Conservation (phyloP, 441 rosid genomes). For the Erodium texanum region DNA sequence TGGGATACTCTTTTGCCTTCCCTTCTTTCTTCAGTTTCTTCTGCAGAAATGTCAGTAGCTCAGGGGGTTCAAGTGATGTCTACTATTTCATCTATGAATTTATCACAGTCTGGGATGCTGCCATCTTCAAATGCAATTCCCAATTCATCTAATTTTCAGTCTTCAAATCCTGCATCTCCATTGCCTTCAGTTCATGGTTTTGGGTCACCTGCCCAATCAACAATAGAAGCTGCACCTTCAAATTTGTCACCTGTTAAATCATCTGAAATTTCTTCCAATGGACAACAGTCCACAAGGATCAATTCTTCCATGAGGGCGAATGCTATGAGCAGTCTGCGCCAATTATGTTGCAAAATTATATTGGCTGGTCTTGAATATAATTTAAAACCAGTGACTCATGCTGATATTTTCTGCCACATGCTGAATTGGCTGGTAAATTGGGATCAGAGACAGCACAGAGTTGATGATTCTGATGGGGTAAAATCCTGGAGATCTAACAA, state of each 20-base stretch:
- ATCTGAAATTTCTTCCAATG: conserved; percentile 41
- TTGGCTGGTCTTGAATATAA: conserved; percentile 56
- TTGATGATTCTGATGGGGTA: conserved; percentile 48
- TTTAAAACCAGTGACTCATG: conserved; percentile 77
- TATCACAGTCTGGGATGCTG: conserved; percentile 54
- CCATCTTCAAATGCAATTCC: conserved; percentile 40
- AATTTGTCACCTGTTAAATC: conserved; percentile 53
- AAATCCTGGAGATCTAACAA: conserved; percentile 63
- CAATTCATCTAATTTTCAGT: conserved; percentile 51
- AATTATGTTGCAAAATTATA: conserved; percentile 83
- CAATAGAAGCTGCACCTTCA: conserved; percentile 49
- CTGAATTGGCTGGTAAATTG: conserved; percentile 86
- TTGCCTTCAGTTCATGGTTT: conserved; percentile 62
- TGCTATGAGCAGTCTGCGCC: conserved; percentile 69
- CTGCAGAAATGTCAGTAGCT: conserved; percentile 52
- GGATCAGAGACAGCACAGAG: conserved; percentile 71
- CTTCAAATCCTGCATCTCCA: conserved; percentile 54
- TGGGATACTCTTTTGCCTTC: conserved; percentile 84
- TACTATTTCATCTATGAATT: conserved; percentile 45
- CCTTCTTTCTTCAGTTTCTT: conserved; percentile 76
- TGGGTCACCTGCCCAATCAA: conserved; percentile 69
- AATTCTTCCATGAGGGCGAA: conserved; percentile 43
- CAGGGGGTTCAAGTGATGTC: conserved; percentile 55
- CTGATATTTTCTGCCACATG: conserved; percentile 71
- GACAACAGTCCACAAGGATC: conserved; percentile 42